These are phyloP conservation scores for Bruguiera hainesii DNA, from an alignment of 441 rosid genomes.

Conservation along the genomic window DNA sequence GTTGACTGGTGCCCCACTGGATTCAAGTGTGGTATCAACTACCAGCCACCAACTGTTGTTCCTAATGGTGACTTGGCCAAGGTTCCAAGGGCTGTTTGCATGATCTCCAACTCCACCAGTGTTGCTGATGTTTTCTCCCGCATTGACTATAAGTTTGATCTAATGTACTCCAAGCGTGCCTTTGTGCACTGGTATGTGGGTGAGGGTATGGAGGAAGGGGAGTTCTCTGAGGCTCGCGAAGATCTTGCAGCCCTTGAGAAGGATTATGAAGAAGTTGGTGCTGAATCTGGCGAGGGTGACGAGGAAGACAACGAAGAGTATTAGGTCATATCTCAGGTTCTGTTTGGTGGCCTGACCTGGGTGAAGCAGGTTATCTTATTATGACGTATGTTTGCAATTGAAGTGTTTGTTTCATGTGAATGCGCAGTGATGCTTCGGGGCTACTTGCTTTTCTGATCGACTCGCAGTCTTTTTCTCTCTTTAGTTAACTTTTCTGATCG, in stretches of 20 bases:
- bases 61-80: conserved; percentile 95
- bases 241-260: conserved; percentile 87
- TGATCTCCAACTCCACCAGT: conserved; percentile 90
- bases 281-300: conserved; percentile 72
- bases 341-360: not conserved
- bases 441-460: no score
- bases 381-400: not conserved
- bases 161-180: conserved; percentile 84
- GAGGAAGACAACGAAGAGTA: conserved; percentile 66
- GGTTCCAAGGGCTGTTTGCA: conserved; percentile 87
- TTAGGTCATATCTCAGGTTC: conserved; percentile 1
- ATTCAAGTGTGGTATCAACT: conserved; percentile 86
- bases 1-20: conserved; percentile 98
- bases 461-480: no score
- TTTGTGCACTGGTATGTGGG: conserved; percentile 93
- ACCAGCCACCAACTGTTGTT: conserved; percentile 91
- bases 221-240: conserved; percentile 88
- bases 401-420: no score
- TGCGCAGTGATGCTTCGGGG: no score
- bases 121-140: conserved; percentile 85
- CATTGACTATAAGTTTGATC: conserved; percentile 81
- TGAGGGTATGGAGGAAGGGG: conserved; percentile 97
- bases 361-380: not conserved
- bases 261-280: conserved; percentile 88
- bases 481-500: no score